phyloP scores from a whole-genome alignment of 306 rosid species.

The Quercus aquifolioides region DNA sequence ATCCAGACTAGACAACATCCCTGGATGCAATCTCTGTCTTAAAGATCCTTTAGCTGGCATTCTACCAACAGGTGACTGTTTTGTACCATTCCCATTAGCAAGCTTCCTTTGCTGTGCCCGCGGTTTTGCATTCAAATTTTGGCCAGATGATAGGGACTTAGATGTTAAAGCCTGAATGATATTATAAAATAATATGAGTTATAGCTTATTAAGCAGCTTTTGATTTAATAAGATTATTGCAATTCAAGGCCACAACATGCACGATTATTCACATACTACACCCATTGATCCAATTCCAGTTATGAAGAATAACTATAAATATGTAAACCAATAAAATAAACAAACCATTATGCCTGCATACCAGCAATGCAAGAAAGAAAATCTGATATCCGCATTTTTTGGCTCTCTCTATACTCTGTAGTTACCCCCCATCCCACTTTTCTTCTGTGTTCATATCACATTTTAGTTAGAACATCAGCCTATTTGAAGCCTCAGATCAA shows the following conservation, averaged over 20 bases:
- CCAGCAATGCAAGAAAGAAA: not conserved
- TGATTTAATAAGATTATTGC: not conserved
- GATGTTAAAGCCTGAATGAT: slow-evolving; percentile 51
- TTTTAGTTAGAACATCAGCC: not conserved
- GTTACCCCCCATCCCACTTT: not conserved
- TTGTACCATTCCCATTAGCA: slow-evolving; percentile 56
- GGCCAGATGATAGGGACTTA: slow-evolving; percentile 30
- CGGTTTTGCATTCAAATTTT: slow-evolving; percentile 34
- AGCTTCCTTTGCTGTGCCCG: slow-evolving; percentile 60
- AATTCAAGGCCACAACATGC: slow-evolving; percentile 12
- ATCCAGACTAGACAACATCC: slow-evolving; percentile 86
- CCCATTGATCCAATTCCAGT: slow-evolving; percentile 19
- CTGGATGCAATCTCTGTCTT: slow-evolving; percentile 90
- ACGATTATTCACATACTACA: not conserved
- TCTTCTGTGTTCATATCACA: not conserved
- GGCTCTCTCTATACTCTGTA: not conserved
- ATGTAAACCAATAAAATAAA: not conserved
- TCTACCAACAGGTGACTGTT: slow-evolving; percentile 47
- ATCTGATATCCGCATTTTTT: not conserved
- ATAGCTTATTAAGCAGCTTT: not conserved
- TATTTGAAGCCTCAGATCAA: not conserved
- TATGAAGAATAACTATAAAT: not conserved
- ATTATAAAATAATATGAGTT: not conserved
- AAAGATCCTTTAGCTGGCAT: slow-evolving; percentile 57
- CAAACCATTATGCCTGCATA: not conserved